phyloP scores from a whole-genome alignment of 176 grass and related monocot genomes.

The Elaeis guineensis region DNA sequence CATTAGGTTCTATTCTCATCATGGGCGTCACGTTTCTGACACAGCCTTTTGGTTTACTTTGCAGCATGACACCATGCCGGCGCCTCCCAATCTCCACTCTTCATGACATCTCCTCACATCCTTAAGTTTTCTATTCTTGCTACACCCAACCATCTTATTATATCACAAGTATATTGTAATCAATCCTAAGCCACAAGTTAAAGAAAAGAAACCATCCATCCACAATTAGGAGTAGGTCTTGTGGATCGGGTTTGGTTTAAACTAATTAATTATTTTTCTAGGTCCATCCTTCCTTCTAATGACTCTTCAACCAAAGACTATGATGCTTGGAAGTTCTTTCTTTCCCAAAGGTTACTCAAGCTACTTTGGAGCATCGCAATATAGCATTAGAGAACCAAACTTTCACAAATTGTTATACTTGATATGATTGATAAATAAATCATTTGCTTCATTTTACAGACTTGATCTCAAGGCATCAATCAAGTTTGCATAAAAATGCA shows the following conservation, averaged over 20 bases:
- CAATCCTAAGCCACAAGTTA: conserved; percentile 13
- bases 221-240: conserved; percentile 23
- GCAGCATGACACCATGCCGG: conserved; percentile 45
- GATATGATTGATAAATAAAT: too few species aligned
- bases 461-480: too few species aligned
- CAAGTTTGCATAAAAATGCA: too few species aligned
- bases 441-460: too few species aligned
- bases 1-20: conserved; percentile 29
- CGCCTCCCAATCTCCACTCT: too few species aligned
- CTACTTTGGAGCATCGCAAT: too few species aligned
- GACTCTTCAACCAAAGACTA: too few species aligned
- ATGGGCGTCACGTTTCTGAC: conserved; percentile 40
- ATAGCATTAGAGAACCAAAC: too few species aligned
- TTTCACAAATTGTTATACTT: too few species aligned
- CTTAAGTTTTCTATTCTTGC: background rate
- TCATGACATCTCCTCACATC: conserved; percentile 40
- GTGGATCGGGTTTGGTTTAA: conserved; percentile 41
- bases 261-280: conserved; percentile 4
- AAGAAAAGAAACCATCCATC: background rate
- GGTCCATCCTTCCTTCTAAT: background rate
- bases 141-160: background rate
- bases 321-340: too few species aligned
- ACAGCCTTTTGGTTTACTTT: conserved; percentile 32
- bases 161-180: conserved; percentile 17
- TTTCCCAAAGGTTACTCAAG: too few species aligned